Conservation (phyloP, 78 protist genomes). For the Dictyostelium brefeldianum region DNA sequence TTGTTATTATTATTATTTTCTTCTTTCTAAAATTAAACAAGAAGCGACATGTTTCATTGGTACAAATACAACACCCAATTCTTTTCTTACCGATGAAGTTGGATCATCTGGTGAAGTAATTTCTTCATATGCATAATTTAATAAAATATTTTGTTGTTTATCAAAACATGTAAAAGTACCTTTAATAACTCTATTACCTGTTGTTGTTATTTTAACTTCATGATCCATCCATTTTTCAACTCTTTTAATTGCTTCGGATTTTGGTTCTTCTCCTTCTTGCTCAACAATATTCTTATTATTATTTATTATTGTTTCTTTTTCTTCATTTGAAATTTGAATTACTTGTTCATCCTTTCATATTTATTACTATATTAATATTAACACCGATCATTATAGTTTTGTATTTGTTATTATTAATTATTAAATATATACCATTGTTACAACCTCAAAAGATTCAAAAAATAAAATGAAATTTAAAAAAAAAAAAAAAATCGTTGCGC, state of each 20-base stretch:
- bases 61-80: slow-evolving; percentile 48
- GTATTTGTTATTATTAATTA: too few species aligned
- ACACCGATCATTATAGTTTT: too few species aligned
- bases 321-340: not conserved
- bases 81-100: slow-evolving; percentile 13
- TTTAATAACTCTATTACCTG: slow-evolving; percentile 22
- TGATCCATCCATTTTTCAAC: slow-evolving; percentile 28
- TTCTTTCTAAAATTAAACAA: slow-evolving; percentile 24
- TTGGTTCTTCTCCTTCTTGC: slow-evolving; percentile 16
- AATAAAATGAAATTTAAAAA: too few species aligned
- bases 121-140: slow-evolving; percentile 32
- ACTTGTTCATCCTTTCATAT: not conserved
- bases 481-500: too few species aligned
- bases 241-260: not conserved
- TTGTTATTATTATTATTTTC: not conserved
- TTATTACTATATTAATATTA: not conserved
- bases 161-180: slow-evolving; percentile 57
- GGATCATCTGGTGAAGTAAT: not conserved
- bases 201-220: slow-evolving; percentile 1
- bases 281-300: not conserved
- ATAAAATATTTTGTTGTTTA: slow-evolving; percentile 64
- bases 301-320: not conserved
- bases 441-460: too few species aligned
- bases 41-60: slow-evolving; percentile 41
- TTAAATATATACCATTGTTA: too few species aligned